Evolutionary conservation across 768 basidiomycete genomes (phyloP), one percentile per base, ranked within the genome.

Genomic region (Termitomyces sp.): DNA sequence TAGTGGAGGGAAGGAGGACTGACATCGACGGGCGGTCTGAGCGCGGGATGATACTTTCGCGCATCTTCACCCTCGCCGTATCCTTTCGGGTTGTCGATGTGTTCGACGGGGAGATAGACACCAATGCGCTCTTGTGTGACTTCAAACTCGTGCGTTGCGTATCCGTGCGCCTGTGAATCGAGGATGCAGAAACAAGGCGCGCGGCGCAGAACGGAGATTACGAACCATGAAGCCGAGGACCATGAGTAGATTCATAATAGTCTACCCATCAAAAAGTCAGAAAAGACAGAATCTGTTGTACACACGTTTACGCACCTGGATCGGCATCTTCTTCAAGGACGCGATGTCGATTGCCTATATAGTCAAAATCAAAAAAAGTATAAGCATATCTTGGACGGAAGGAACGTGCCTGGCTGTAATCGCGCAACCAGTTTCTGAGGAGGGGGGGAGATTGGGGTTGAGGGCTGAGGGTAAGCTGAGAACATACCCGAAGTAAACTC

Each of bases 41-140:
- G 81, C 20, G 82, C 78, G 0, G 87, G 84, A 67, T 96, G 83
- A 67, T 89, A 93, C 67, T 81, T 80, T 46, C 92, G 79, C 0
- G 95, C 84, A 72, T 98, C 94, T 72, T 92, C 87, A 32, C 88
- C 89, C 17, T 86, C 86, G 0, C 89, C 92, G 67, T 94, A 96
- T 12, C 92, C 93, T 72, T 91, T 92, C 2, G 93, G 94, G 68
- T 96, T 96, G 70, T 96, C 94, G 68, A 95, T 94, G 71, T 96
- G 94, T 71, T 94, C 91, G 50, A 89, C 89, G 0, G 93, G 92
- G 34, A 95, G 85, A 71, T 96, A 96, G 47, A 86, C 85, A 2
- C 90, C 93, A 3, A 96, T 82, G 15, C 94, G 84, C 60, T 94
- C 91, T 20, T 69, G 67, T 0, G 93, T 96, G 59, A 96, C 91